Evolutionary conservation across 208 protist species (phyloP), one percentile per base, ranked within the genome.

Genomic region (Novymonas esmeraldas): DNA sequence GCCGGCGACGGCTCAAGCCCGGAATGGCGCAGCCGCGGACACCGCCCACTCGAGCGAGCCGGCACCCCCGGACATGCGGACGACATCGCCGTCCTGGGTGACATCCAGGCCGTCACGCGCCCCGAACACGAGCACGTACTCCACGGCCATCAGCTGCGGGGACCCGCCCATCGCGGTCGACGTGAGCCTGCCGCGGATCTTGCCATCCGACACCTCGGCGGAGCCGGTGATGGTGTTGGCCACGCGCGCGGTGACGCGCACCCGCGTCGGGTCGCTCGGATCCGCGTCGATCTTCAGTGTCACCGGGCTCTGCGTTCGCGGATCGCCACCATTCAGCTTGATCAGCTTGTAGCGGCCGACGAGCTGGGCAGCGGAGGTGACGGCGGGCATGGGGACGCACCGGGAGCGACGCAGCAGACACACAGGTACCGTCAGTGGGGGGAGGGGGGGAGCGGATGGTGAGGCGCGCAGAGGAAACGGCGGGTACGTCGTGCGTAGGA

Each of bases 141-240:
- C 82, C n/a, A 87, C 74, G 24, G 70, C 73, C 73, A 84, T 77
- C 77, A 76, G 81, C 2, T 6, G 26, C 4, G 82, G 81, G 26
- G 78, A 84, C 42, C 74, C 67, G 26, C 84, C 62, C 41, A 62
- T n/a, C n/a, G n/a, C n/a, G n/a, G n/a, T n/a, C n/a, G n/a, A n/a
- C 42, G 22, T 48, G 18, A 20, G 42, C 9, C 16, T 63, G 13
- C 76, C 78, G 41, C 74, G 84, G 13, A 85, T 59, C 41, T 73
- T 70, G 9, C 73, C 79, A 13, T 82, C 56, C 49, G 75, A 36
- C 24, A 71, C 55, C 2, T 33, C 36, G 3, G 76, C 31, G n/a
- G 18, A 14, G 33, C 82, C 77, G 26, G 54, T 70, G 55, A 87
- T 68, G 13, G 24, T 6, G 71, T 89, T 84, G 26, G 68, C 73